A percentile compares a stretch with the other conserved stretches of the same genome.
phyloP scores from a whole-genome alignment of 2,329 filamentous ascomycete species.

The Trichoderma atroviride region DNA sequence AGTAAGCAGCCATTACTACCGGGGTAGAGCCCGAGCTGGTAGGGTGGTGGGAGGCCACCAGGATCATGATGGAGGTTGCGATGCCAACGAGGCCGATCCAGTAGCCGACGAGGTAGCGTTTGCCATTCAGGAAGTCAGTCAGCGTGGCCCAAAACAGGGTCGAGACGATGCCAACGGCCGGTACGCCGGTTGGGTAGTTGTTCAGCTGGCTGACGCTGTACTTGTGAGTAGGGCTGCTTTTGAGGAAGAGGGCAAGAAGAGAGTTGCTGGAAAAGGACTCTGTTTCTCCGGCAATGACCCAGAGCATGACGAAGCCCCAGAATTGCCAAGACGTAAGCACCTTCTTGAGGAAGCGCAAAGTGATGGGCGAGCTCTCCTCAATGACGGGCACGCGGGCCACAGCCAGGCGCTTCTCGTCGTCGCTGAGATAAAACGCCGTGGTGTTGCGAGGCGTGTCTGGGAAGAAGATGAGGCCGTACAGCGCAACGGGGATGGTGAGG shows the following conservation, averaged over 20 bases:
- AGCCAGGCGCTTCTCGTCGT: conserved; percentile 50
- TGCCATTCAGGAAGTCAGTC: conserved; percentile 66
- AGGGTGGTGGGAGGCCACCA: conserved; percentile 52
- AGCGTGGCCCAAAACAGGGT: conserved; percentile 71
- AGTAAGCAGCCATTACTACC: conserved; percentile 66
- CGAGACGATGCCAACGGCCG: conserved; percentile 58
- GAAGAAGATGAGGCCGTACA: conserved; percentile 42
- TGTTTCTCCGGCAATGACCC: conserved; percentile 71
- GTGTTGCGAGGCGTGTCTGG: conserved; percentile 51
- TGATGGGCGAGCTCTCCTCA: conserved; percentile 49
- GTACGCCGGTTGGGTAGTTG: conserved; percentile 59
- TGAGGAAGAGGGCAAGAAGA: conserved; percentile 55
- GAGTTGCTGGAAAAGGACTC: conserved; percentile 71
- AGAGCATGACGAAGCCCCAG: conserved; percentile 67
- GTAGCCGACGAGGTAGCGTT: conserved; percentile 66
- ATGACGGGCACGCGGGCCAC: conserved; percentile 44
- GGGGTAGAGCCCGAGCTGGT: conserved; percentile 47
- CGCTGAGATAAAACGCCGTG: conserved; percentile 47
- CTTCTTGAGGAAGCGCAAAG: conserved; percentile 53
- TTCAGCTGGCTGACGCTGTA: conserved; percentile 56
- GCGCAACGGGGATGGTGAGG: conserved; percentile 43
- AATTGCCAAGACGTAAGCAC: conserved; percentile 64
- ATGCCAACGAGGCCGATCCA: conserved; percentile 69
- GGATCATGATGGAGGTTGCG: conserved; percentile 62
- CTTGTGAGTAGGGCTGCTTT: conserved; percentile 47